A percentile compares a stretch with the other conserved stretches of the same genome.
Evolutionary conservation across 345 rosid species (phyloP).

Genomic region (Kandelia obovata): DNA sequence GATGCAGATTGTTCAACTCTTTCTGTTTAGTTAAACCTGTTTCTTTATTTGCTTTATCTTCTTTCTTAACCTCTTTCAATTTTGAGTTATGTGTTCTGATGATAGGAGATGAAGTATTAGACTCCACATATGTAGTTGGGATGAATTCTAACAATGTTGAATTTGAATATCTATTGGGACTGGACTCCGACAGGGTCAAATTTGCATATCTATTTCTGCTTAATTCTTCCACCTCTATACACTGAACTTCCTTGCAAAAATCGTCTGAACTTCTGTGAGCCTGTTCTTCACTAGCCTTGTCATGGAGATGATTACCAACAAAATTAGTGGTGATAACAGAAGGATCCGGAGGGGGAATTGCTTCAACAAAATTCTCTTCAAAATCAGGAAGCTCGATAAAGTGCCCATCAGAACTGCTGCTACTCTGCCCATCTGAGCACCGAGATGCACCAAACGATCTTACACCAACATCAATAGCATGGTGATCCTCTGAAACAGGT

Average conservation of each 20-base stretch:
- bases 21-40: slow-evolving; percentile 21
- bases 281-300: slow-evolving; percentile 37
- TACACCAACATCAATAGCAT: slow-evolving; percentile 22
- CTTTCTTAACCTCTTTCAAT: slow-evolving; percentile 29
- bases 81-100: slow-evolving; percentile 17
- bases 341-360: slow-evolving; percentile 31
- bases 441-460: slow-evolving; percentile 46
- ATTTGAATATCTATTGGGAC: slow-evolving; percentile 18
- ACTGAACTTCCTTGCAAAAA: slow-evolving; percentile 54
- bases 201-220: slow-evolving; percentile 25
- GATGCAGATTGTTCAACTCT: slow-evolving; percentile 23
- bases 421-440: slow-evolving; percentile 51
- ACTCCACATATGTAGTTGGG: slow-evolving; percentile 10
- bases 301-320: slow-evolving; percentile 24
- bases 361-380: slow-evolving; percentile 35
- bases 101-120: slow-evolving; percentile 19
- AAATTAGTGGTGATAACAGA: slow-evolving; percentile 28
- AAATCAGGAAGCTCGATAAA: slow-evolving; percentile 49
- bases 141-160: slow-evolving; percentile 14
- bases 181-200: slow-evolving; percentile 16
- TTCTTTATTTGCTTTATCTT: slow-evolving; percentile 27
- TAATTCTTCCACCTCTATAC: slow-evolving; percentile 48
- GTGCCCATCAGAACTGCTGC: slow-evolving; percentile 50
- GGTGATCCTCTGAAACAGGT: slow-evolving; percentile 38
- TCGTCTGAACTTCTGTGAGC: slow-evolving; percentile 39